Evolutionary conservation across 2,329 filamentous ascomycete genomes (phyloP).

Genomic region (Bipolaris zeicola): DNA sequence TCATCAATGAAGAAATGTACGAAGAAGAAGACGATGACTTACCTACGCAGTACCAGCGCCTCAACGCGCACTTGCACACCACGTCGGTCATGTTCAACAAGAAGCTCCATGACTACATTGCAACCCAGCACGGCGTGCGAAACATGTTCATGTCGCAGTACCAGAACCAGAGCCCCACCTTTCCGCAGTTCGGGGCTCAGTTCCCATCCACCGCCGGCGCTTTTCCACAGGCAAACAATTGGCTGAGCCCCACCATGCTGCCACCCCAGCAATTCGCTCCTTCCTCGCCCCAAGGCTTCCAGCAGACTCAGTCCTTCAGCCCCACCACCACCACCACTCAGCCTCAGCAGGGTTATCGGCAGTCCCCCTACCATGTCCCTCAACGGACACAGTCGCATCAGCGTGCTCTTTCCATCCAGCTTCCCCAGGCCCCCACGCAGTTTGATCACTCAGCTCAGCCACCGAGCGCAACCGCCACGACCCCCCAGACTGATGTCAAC

Average conservation of each 20-base stretch:
- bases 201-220: conserved; percentile 29
- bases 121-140: conserved; percentile 63
- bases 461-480: conserved; percentile 24
- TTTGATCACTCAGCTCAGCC: conserved; percentile 36
- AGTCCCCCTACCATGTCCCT: conserved; percentile 55
- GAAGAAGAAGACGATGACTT: conserved; percentile 89
- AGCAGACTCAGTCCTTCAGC: conserved; percentile 26
- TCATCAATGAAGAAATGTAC: conserved; percentile 93
- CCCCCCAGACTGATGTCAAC: conserved; percentile 34
- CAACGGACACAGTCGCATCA: conserved; percentile 46
- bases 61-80: conserved; percentile 67
- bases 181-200: conserved; percentile 25
- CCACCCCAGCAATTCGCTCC: conserved; percentile 42
- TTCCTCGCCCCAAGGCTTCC: conserved; percentile 32
- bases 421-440: conserved; percentile 44
- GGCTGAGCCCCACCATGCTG: conserved; percentile 41
- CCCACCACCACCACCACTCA: conserved; percentile 26
- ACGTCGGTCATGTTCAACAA: conserved; percentile 66
- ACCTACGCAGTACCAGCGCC: conserved; percentile 67
- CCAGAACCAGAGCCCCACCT: conserved; percentile 21
- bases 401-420: conserved; percentile 54
- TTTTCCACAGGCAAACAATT: conserved; percentile 30
- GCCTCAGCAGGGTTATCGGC: conserved; percentile 45
- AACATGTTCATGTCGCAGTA: conserved; percentile 48
- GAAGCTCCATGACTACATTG: conserved; percentile 64